These are phyloP conservation scores for Hypoxylon sp. DNA, from an alignment of 2,329 filamentous ascomycete genomes.

Conservation along the genomic window DNA sequence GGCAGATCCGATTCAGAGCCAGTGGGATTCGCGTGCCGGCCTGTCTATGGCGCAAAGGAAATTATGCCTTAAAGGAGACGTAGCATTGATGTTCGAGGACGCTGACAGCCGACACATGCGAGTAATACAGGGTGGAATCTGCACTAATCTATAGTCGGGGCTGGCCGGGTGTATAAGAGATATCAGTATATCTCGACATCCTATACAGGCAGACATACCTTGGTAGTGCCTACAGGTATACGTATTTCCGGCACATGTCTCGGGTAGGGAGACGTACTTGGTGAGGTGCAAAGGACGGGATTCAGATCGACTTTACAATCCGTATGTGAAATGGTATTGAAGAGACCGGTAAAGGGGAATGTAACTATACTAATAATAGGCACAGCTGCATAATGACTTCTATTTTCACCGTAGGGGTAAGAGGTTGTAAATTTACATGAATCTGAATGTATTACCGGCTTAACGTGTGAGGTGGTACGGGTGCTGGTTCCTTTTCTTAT, in stretches of 20 bases:
- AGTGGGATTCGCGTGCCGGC: constrained; percentile 8
- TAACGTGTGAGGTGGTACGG: too few species aligned
- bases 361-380: too few species aligned
- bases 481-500: neutral
- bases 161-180: neutral
- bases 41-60: constrained; percentile 14
- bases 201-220: neutral
- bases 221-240: too few species aligned
- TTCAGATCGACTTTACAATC: too few species aligned
- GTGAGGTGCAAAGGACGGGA: too few species aligned
- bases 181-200: neutral
- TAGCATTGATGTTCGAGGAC: constrained; percentile 13
- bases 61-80: constrained; percentile 14
- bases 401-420: too few species aligned
- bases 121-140: constrained; percentile 17
- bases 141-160: constrained; percentile 2
- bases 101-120: constrained; percentile 22
- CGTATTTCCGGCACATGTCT: too few species aligned
- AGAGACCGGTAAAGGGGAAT: too few species aligned
- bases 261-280: too few species aligned
- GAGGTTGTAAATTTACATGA: too few species aligned
- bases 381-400: neutral
- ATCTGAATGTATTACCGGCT: neutral
- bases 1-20: constrained; percentile 32
- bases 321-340: too few species aligned